These are phyloP conservation scores for Arabidopsis lyrata DNA, from an alignment of 441 rosid genomes.

Conservation along the genomic window DNA sequence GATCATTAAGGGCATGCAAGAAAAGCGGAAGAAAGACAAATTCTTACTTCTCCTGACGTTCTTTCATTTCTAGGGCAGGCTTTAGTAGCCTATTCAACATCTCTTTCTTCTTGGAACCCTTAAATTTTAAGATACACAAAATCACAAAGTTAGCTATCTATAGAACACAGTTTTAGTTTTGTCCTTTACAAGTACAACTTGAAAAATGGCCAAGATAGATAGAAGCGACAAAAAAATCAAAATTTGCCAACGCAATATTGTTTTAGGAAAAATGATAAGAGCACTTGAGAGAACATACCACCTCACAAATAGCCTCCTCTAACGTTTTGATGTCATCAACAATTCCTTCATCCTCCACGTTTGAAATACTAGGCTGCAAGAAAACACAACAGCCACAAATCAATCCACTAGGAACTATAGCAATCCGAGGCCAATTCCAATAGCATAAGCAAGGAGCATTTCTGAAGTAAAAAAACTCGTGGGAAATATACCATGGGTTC, in stretches of 20 bases:
- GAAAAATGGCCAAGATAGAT: slow-evolving; percentile 9
- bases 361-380: slow-evolving; percentile 59
- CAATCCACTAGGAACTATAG: slow-evolving; percentile 23
- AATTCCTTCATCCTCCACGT: slow-evolving; percentile 69
- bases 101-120: slow-evolving; percentile 78
- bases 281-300: slow-evolving; percentile 54
- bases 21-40: slow-evolving; percentile 20
- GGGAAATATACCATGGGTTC: slow-evolving; percentile 63
- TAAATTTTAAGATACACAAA: slow-evolving; percentile 38
- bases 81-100: slow-evolving; percentile 63
- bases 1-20: slow-evolving; percentile 18
- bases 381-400: slow-evolving; percentile 33
- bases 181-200: slow-evolving; percentile 1
- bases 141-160: slow-evolving; percentile 35
- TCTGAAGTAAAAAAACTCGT: slow-evolving; percentile 23
- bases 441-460: slow-evolving; percentile 24
- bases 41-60: slow-evolving; percentile 70
- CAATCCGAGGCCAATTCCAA: slow-evolving; percentile 18
- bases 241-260: neutral
- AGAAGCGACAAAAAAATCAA: slow-evolving; percentile 10
- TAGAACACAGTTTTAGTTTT: slow-evolving; percentile 17
- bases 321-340: slow-evolving; percentile 60
- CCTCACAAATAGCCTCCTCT: slow-evolving; percentile 63
- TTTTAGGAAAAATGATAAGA: neutral
- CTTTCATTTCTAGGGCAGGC: slow-evolving; percentile 67